Evolutionary conservation across 345 rosid genomes (phyloP), one percentile per base, ranked within the genome.

Genomic region (Bruguiera parviflora): DNA sequence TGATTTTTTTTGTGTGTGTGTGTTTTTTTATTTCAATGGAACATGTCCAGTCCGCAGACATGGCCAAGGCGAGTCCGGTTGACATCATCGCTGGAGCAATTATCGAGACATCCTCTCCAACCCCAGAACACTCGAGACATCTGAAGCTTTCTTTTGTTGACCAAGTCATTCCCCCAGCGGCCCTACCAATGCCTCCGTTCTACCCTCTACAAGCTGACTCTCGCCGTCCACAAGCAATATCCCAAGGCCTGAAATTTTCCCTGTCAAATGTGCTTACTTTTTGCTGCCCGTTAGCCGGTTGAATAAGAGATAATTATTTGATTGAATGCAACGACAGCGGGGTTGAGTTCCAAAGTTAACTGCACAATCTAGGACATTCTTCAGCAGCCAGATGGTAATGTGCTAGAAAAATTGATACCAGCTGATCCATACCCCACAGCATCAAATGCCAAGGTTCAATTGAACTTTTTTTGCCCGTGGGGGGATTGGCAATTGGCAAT

Each of bases 401-500:
- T 62, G 9, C 66, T 70, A 15, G 47, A 24, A 35, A 62, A 52
- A 32, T 61, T 70, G 25, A 61, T 72, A 13, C 76, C 65, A 16
- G 13, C 65, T 46, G 71, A 66, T 21, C 29, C 33, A 15, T 35
- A 56, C 4, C 20, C 71, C 20, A 9, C 15, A 24, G 63, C 20
- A 4, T 53, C 70, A 1, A 47, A n/a, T 53, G 46, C 64, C 37
- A 25, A 53, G 20, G 22, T 72, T 47, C 70, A 65, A 58, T 22
- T 6, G 19, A 66, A 46, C 52, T 59, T 51, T 27, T 67, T 73
- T 18, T 10, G n/a, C 46, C 3, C 61, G 61, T n/a, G 61, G 43
- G 43, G 20, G 71, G 71, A 22, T 66, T 73, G 19, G 66, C 62
- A 16, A 22, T 66, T 73, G 19, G 66, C 62, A 16, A 58, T 66